Evolutionary conservation across 148 eudicot genomes (phyloP), one percentile per base, ranked within the genome.

Genomic region (Gaultheria prostrata): DNA sequence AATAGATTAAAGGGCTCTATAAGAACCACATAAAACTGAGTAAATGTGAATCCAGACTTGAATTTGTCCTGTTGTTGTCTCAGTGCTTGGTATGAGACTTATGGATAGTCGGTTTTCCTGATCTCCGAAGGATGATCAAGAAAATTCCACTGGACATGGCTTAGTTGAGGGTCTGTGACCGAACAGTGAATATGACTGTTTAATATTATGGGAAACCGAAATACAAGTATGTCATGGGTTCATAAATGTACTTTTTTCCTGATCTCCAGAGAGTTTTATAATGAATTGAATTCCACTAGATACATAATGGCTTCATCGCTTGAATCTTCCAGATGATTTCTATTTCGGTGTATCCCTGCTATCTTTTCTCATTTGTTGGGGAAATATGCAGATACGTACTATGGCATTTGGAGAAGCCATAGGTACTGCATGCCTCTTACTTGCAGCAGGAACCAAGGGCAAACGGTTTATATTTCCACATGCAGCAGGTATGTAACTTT

Each of bases 381-480:
- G 33, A 18, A 54, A 69, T 73, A 61, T 85, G 67, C 92, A 95
- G 98, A 92, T 95, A 84, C 93, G 87, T 84, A 95, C 98, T 61
- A 91, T 95, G 83, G 91, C 85, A 67, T 85, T 92, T 49, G 98
- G 97, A 82, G 92, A 92, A 79, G 99, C 98, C 82, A 85, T 90
- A 17, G 98, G 99, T 73, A 95, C 93, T 50, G 97, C 99, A 80
- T 97, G 99, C 82, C 92, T 97, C 82, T 89, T 97, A 76, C 99
- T 97, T 84, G 89, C 99, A 49, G 95, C 99, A 75, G 99, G 99
- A 79, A 86, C 94, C 80, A 94, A 94, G 87, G 99, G 99, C 59
- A 90, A 92, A 84, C 89, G 99, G 87, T 93, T 83, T 87, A 90
- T 89, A 90, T 85, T 92, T 94, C 99, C 97, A 6, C 91, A 93